Base-by-base conservation (phyloP, 2,329 filamentous ascomycete species). In the Ophiostoma piceae region DNA sequence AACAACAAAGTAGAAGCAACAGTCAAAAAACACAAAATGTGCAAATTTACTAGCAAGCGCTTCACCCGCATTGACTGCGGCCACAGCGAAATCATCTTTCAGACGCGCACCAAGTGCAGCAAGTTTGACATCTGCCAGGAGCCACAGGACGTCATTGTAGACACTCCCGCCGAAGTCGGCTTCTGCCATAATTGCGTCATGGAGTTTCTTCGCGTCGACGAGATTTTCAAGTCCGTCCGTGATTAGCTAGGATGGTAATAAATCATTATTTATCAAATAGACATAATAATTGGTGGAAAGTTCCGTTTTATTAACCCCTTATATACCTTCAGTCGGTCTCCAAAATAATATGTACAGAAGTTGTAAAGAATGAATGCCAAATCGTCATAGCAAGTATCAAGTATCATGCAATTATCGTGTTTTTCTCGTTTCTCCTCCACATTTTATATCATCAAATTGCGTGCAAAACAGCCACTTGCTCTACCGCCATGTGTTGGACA, bases 401-500 rank as follows among this genome's bases (percentile, higher is more conserved):
- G 19, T n/a, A 47, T 47, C 43, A 47, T 47, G 43, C 16, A 47
- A 6, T 8, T 16, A 4, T 16, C 43, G 43, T 19, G 16, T n/a
- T 47, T 47, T n/a, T 16, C 43, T 8, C 14, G 16, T 47, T 47
- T 47, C 43, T 47, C 16, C 43, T 6, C 3, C 16, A 19, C 2
- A 14, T 47, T 14, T 6, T 41, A 41, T 41, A 11, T 12, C 39
- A 14, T 41, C 11, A 14, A 35, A 35, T 8, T 14, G 43, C 43
- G 11, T 47, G 43, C 41, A 8, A 19, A 19, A 19, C 43, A 47
- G 19, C 3, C 43, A n/a, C 43, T 47, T 47, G 43, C 43, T 47
- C 43, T 51, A 72, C n/a, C 67, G 66, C 71, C 71, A 72, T 14
- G 64, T 71, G 35, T 60, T 47, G 60, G 26, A 67, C 37, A 57